These are phyloP conservation scores for Tetrapisispora arboricola DNA, from an alignment of 805 yeast species.

Conservation along the genomic window DNA sequence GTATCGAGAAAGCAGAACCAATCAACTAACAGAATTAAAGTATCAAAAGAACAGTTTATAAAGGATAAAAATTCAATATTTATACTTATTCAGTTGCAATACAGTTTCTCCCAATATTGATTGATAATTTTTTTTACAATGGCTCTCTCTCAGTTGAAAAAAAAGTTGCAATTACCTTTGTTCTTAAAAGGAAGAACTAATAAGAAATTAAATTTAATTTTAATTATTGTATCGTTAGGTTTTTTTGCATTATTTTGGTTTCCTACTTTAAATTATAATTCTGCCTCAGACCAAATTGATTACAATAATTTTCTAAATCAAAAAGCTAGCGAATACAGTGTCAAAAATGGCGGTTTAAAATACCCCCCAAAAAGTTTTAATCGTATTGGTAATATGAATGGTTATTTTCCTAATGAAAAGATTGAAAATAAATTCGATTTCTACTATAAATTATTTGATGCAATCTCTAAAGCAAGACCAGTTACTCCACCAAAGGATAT, in stretches of 20 bases:
- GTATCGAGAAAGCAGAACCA: no score
- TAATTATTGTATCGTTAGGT: background rate
- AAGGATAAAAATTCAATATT: no score
- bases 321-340: background rate
- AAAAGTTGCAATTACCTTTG: background rate
- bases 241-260: slow-evolving; percentile 1
- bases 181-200: background rate
- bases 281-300: background rate
- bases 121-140: background rate
- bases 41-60: no score
- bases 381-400: slow-evolving; percentile 1
- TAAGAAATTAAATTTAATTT: background rate
- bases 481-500: slow-evolving; percentile 4
- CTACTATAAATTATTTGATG: slow-evolving; percentile 2
- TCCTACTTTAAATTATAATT: background rate
- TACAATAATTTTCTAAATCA: background rate
- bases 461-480: background rate
- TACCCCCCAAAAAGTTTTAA: background rate
- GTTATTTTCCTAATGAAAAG: slow-evolving; percentile 1
- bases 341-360: background rate
- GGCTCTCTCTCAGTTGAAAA: background rate
- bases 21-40: no score
- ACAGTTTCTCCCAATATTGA: no score
- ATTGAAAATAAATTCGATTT: slow-evolving; percentile 1
- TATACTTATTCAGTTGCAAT: no score